phyloP scores from a whole-genome alignment of 768 basidiomycete genomes.

The Amanita rimosa region DNA sequence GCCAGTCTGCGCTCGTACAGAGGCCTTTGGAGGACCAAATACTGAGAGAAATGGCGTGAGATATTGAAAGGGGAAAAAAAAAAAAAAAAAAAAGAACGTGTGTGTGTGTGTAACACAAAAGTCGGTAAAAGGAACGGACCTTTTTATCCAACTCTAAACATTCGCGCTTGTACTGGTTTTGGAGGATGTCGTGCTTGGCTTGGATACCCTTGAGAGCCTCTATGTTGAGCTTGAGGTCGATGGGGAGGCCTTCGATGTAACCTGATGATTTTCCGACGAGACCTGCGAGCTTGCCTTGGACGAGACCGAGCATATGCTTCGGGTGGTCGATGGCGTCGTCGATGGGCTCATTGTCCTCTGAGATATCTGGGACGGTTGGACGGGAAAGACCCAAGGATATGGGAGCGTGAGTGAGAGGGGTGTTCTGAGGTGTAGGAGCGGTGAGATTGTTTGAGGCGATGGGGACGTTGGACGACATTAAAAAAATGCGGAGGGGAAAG shows the following conservation, averaged over 20 bases:
- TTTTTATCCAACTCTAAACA: slow-evolving; percentile 95
- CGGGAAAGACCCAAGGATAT: slow-evolving; percentile 71
- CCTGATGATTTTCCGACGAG: slow-evolving; percentile 89
- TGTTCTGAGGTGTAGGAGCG: slow-evolving; percentile 94
- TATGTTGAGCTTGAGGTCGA: slow-evolving; percentile 71
- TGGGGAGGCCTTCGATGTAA: slow-evolving; percentile 84
- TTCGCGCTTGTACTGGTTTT: slow-evolving; percentile 91
- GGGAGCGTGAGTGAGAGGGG: slow-evolving; percentile 74
- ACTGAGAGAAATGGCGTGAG: slow-evolving; percentile 26
- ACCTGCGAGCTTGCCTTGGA: slow-evolving; percentile 76
- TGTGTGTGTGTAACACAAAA: no score
- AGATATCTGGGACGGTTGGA: slow-evolving; percentile 82
- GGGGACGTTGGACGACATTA: slow-evolving; percentile 61
- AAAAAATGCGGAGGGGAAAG: not conserved
- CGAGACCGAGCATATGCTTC: slow-evolving; percentile 71
- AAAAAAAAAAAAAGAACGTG: no score
- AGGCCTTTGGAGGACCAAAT: slow-evolving; percentile 67
- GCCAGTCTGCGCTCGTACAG: slow-evolving; percentile 78
- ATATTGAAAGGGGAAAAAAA: no score
- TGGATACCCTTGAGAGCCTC: slow-evolving; percentile 94
- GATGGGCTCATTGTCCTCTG: slow-evolving; percentile 49
- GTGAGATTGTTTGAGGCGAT: slow-evolving; percentile 48
- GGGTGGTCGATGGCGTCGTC: slow-evolving; percentile 29
- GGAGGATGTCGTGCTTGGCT: slow-evolving; percentile 81
- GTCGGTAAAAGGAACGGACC: slow-evolving; percentile 31